A percentile compares a stretch with the other conserved stretches of the same genome.
These are phyloP conservation scores for Saitozyma sp. DNA, from an alignment of 768 basidiomycete species.

Conservation along the genomic window DNA sequence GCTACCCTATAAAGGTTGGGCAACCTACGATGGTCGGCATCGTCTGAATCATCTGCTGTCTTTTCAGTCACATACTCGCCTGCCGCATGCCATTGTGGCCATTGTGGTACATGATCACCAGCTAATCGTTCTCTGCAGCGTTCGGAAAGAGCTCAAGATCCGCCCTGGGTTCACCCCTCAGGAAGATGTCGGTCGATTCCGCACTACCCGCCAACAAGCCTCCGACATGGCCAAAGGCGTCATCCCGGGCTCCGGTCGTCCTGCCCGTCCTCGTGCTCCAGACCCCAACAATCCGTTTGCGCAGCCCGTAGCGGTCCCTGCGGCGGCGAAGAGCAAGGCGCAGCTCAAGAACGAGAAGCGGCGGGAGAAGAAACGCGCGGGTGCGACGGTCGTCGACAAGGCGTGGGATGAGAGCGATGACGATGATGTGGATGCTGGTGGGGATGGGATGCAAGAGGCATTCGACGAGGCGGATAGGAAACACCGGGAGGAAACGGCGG, in stretches of 20 bases:
- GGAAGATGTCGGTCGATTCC: constrained; percentile 86
- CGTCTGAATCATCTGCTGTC: too few relatives aligned
- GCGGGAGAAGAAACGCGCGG: constrained; percentile 66
- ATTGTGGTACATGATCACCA: neutral
- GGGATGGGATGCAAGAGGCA: constrained; percentile 36
- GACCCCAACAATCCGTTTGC: constrained; percentile 24
- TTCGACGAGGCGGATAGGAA: constrained; percentile 29
- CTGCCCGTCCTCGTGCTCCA: constrained; percentile 53
- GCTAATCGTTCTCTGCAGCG: constrained; percentile 55
- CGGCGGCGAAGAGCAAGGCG: constrained; percentile 53
- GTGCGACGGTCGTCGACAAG: constrained; percentile 57
- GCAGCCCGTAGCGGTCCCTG: constrained; percentile 3
- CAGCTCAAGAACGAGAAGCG: constrained; percentile 79
- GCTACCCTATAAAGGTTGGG: too few relatives aligned
- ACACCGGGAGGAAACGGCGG: constrained; percentile 1
- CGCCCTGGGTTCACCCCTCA: constrained; percentile 92
- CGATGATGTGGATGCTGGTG: constrained; percentile 60
- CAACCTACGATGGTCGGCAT: too few relatives aligned
- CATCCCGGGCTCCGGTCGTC: constrained; percentile 75
- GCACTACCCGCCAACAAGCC: constrained; percentile 69
- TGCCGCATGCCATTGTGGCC: too few relatives aligned
- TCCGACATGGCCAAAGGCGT: constrained; percentile 69
- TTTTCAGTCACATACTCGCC: too few relatives aligned
- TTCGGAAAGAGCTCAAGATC: constrained; percentile 84
- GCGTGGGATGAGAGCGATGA: constrained; percentile 73